phyloP scores from a whole-genome alignment of 2,329 filamentous ascomycete species.

The Rhytidhysteron rufulum region DNA sequence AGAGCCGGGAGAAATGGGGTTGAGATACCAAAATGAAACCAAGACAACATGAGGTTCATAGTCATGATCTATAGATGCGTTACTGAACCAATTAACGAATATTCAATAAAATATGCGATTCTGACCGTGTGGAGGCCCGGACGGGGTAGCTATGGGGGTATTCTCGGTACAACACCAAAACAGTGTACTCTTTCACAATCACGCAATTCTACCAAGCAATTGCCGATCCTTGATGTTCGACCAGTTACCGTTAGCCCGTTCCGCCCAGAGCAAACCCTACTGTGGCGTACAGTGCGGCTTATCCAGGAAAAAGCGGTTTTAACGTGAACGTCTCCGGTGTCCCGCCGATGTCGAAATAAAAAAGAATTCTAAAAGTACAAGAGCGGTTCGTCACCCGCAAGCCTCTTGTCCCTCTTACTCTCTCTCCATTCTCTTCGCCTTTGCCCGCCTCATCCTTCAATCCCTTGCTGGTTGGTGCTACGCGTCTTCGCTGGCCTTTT shows the following conservation, averaged over 20 bases:
- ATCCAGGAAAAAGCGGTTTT: neutral
- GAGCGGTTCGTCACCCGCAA: too few species aligned
- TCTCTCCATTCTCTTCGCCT: neutral
- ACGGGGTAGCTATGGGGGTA: too few species aligned
- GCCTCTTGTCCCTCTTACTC: too few species aligned
- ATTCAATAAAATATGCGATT: too few species aligned
- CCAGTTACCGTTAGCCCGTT: neutral
- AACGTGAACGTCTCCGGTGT: neutral
- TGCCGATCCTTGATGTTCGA: neutral
- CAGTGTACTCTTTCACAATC: too few species aligned
- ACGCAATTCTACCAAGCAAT: slow-evolving; percentile 1
- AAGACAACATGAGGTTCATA: too few species aligned
- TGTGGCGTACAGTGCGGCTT: too few species aligned
- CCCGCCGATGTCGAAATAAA: slow-evolving; percentile 1
- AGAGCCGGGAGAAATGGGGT: slow-evolving; percentile 11
- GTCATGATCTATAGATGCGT: too few species aligned
- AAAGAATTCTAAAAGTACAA: slow-evolving; percentile 1
- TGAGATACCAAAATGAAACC: slow-evolving; percentile 16
- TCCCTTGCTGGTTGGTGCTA: neutral
- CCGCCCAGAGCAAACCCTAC: neutral
- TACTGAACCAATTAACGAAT: too few species aligned
- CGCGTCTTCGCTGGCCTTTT: neutral
- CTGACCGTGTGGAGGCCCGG: too few species aligned
- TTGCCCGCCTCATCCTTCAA: neutral
- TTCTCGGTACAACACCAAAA: too few species aligned